Base-by-base conservation (phyloP, 306 rosid species). In the Trifolium fragiferum region DNA sequence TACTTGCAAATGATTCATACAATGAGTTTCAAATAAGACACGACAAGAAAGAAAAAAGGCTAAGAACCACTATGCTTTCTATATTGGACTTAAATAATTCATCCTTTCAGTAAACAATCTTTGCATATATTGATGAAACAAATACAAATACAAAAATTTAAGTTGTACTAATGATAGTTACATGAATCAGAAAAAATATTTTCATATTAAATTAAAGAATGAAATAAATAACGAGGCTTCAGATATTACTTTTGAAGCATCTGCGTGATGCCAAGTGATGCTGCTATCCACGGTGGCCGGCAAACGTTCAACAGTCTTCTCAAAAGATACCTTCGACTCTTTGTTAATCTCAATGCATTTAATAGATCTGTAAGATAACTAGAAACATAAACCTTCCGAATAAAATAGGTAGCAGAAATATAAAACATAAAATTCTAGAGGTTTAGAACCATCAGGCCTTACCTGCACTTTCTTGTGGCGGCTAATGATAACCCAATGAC, bases 401-500 rank as follows among this genome's bases (percentile, higher is more conserved):
- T 41, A 67, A 68, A 72, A 60, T 25, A 8, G 59, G 58, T 59
- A 80, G 59, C 27, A 77, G 61, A 44, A 27, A 15, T 60, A 66
- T 55, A 69, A 71, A 37, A 65, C 30, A 19, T 21, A 49, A 16
- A 15, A 55, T 25, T 23, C 49, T 57, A 68, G 10, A 54, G 53
- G 47, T 78, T 79, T 53, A 78, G 57, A 85, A 68, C 47, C 66
- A 71, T 72, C 62, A 40, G 76, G 73, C 68, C 92, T 82, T 89
- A 86, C 98, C 98, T 93, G 96, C 98, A 91, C 79, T 91, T 90
- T 84, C 97, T 89, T 44, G 94, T 69, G 77, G 86, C 88, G 57
- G 98, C 98, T 71, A 93, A 83, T 78, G 98, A 93, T 78, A 91
- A 80, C 65, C 98, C 98, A 69, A 94, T 94, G 57, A 82, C 97